Conservation (phyloP, 495 filamentous ascomycete genomes). For the Talaromyces proteolyticus region DNA sequence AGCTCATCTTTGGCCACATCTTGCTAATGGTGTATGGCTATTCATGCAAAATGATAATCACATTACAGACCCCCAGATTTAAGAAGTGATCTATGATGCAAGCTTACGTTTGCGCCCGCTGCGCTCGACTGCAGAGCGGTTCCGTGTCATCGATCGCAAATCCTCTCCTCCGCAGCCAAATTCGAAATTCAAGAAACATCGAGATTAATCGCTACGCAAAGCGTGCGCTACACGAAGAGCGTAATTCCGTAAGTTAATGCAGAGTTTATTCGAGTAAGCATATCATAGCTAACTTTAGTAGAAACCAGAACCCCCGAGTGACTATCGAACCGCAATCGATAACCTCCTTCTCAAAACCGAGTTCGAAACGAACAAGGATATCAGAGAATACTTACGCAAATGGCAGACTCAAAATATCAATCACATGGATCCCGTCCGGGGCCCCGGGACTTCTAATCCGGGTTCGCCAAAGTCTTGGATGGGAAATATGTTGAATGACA, state of each 20-base stretch:
- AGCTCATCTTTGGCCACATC: neutral
- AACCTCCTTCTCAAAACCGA: slow-evolving; percentile 25
- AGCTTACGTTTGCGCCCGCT: neutral
- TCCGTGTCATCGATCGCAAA: neutral
- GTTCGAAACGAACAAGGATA: slow-evolving; percentile 30
- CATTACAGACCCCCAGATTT: neutral
- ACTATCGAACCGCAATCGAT: slow-evolving; percentile 10
- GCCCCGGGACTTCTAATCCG: slow-evolving; percentile 12
- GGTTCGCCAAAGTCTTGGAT: slow-evolving; percentile 8
- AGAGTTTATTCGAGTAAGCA: neutral
- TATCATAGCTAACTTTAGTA: neutral
- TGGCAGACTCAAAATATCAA: slow-evolving; percentile 41
- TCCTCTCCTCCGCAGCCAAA: neutral
- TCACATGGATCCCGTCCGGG: slow-evolving; percentile 27
- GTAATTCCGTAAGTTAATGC: neutral
- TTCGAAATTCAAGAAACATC: neutral
- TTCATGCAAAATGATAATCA: no score
- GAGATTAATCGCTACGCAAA: neutral
- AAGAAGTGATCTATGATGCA: neutral
- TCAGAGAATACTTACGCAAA: slow-evolving; percentile 45
- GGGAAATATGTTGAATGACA: slow-evolving; percentile 38
- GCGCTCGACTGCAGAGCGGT: neutral
- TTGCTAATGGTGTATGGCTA: no score
- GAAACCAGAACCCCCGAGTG: neutral
- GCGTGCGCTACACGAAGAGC: neutral